These are phyloP conservation scores for Rhodotorula graminis DNA, from an alignment of 768 basidiomycete species.

Conservation along the genomic window DNA sequence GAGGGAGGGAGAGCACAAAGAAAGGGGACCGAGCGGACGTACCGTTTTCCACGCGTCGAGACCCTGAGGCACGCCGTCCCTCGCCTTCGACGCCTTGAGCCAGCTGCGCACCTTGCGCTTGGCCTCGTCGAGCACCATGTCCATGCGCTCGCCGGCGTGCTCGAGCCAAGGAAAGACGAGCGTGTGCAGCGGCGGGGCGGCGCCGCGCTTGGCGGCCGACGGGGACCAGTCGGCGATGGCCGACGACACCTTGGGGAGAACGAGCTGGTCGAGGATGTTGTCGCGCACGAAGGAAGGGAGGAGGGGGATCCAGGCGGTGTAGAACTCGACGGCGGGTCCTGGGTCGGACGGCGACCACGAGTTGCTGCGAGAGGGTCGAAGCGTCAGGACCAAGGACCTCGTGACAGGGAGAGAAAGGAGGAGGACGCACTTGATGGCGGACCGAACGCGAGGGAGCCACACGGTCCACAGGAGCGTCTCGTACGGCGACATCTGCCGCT, in stretches of 20 bases:
- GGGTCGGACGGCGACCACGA: conserved; percentile 78
- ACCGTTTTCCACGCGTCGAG: conserved; percentile 77
- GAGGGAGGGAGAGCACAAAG: too few species aligned
- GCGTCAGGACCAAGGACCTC: conserved; percentile 59
- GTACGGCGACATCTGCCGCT: conserved; percentile 74
- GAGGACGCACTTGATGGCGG: conserved; percentile 65
- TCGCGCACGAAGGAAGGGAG: conserved; percentile 87
- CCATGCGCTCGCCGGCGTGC: conserved; percentile 68
- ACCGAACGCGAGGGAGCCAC: conserved; percentile 93
- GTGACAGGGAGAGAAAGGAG: conserved; percentile 53
- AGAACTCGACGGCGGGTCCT: conserved; percentile 69
- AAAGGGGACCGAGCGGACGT: conserved; percentile 41
- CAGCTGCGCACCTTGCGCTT: conserved; percentile 75
- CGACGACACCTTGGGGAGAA: conserved; percentile 84
- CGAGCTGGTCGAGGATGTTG: conserved; percentile 90
- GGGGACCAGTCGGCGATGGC: conserved; percentile 79
- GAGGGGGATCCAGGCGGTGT: conserved; percentile 81
- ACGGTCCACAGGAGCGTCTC: conserved; percentile 90
- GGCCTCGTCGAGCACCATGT: conserved; percentile 79
- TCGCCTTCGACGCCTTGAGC: conserved; percentile 66
- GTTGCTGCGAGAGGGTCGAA: conserved; percentile 53
- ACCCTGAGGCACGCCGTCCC: conserved; percentile 71
- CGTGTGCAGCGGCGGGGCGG: conserved; percentile 61
- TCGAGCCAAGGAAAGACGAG: conserved; percentile 96
- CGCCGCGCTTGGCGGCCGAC: conserved; percentile 41